These are phyloP conservation scores for Curvularia lunata DNA, from an alignment of 2,329 filamentous ascomycete genomes.

Conservation along the genomic window DNA sequence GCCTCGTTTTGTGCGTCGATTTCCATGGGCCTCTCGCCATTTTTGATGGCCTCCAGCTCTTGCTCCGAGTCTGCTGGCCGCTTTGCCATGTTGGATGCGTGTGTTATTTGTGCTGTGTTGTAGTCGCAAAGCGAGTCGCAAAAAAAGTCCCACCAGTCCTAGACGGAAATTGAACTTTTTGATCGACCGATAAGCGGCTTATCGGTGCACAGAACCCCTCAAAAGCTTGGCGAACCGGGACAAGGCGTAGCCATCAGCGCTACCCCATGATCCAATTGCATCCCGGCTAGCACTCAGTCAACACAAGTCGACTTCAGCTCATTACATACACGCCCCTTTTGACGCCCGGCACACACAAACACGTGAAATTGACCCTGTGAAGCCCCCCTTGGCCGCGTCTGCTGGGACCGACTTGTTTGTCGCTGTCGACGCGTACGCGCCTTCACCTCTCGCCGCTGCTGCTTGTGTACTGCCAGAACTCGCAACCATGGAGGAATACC, in stretches of 20 bases:
- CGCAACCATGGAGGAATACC: constrained; percentile 6
- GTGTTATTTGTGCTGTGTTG: constrained; percentile 1
- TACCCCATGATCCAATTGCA: constrained; percentile 17
- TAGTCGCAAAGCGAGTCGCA: constrained; percentile 10
- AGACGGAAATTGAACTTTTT: constrained; percentile 24
- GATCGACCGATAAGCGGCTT: constrained; percentile 15
- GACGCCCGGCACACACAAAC: background rate
- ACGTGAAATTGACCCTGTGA: background rate
- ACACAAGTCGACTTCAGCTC: constrained; percentile 19
- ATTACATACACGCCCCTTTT: constrained; percentile 4
- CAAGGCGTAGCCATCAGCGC: constrained; percentile 8
- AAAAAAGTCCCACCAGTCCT: constrained; percentile 7
- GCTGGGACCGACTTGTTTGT: background rate
- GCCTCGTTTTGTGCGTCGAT: constrained; percentile 54
- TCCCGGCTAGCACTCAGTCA: constrained; percentile 24
- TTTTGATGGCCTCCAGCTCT: constrained; percentile 63
- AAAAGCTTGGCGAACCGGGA: constrained; percentile 3
- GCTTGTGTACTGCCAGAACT: constrained; percentile 11
- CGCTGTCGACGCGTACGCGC: constrained; percentile 38
- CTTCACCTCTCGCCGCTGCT: constrained; percentile 32
- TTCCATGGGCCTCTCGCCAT: constrained; percentile 64
- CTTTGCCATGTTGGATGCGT: constrained; percentile 61
- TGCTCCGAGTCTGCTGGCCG: constrained; percentile 61
- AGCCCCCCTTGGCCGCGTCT: background rate
- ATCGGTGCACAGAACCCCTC: too few species aligned